These are phyloP conservation scores for Actinomortierella ambigua DNA, from an alignment of 371 early-diverging fungal genomes.

Conservation along the genomic window DNA sequence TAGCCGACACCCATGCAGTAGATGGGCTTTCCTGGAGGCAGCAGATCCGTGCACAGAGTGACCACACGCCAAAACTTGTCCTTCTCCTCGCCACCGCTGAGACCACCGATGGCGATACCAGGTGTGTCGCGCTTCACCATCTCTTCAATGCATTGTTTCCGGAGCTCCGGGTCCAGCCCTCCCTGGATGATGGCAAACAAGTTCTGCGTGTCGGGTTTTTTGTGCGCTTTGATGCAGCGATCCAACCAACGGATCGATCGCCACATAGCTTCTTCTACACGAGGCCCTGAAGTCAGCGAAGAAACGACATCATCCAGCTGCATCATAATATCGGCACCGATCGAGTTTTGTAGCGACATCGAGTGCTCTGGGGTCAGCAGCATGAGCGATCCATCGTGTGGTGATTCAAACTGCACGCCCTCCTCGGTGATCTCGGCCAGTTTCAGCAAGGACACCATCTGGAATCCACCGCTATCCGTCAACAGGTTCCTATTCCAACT, in stretches of 20 bases:
- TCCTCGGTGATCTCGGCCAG: constrained; percentile 90
- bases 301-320: constrained; percentile 97
- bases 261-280: constrained; percentile 94
- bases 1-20: constrained; percentile 99
- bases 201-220: constrained; percentile 78
- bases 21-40: constrained; percentile 87
- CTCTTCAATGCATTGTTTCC: constrained; percentile 82
- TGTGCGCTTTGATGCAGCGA: constrained; percentile 86
- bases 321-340: constrained; percentile 98
- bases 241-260: constrained; percentile 96
- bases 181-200: constrained; percentile 98
- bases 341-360: constrained; percentile 91
- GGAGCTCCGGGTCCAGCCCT: constrained; percentile 78
- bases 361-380: constrained; percentile 96
- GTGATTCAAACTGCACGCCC: constrained; percentile 91
- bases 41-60: constrained; percentile 78
- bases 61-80: constrained; percentile 92
- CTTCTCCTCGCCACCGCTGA: constrained; percentile 96
- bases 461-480: constrained; percentile 96
- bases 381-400: constrained; percentile 82
- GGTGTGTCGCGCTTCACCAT: constrained; percentile 89
- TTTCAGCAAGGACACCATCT: constrained; percentile 92
- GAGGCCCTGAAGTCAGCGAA: constrained; percentile 79
- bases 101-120: constrained; percentile 95
- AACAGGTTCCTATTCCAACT: constrained; percentile 85